These are phyloP conservation scores for Pseudogymnoascus sp. DNA, from an alignment of 2,329 filamentous ascomycete genomes.

Conservation along the genomic window DNA sequence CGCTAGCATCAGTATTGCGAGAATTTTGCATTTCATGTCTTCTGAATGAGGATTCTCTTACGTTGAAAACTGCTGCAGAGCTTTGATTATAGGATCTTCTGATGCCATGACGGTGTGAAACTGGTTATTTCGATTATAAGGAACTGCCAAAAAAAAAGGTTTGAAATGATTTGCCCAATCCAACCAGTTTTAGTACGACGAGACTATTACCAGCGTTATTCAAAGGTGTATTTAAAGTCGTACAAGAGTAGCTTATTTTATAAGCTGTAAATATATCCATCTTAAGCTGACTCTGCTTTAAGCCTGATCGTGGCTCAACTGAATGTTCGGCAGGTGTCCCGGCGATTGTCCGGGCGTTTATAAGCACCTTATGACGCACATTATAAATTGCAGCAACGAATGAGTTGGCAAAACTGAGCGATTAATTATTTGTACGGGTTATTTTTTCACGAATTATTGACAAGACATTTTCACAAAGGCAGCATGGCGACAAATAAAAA, in stretches of 20 bases:
- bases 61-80: constrained; percentile 7
- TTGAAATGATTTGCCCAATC: neutral
- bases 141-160: neutral
- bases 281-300: neutral
- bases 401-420: neutral
- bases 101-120: neutral
- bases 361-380: neutral
- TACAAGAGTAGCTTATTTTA: neutral
- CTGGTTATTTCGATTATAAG: neutral
- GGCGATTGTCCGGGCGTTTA: neutral
- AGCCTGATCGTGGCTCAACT: neutral
- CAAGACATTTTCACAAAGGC: neutral
- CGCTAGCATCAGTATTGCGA: constrained; percentile 14
- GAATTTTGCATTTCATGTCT: neutral
- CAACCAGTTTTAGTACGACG: neutral
- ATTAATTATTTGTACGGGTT: neutral
- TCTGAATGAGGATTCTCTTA: neutral
- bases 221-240: neutral
- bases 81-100: constrained; percentile 5
- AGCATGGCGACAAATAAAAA: neutral
- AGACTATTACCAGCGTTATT: neutral
- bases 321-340: neutral
- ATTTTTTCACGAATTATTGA: too few species aligned
- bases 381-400: neutral
- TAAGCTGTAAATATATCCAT: neutral